phyloP scores from a whole-genome alignment of 306 rosid species.

The Castanea sativa region DNA sequence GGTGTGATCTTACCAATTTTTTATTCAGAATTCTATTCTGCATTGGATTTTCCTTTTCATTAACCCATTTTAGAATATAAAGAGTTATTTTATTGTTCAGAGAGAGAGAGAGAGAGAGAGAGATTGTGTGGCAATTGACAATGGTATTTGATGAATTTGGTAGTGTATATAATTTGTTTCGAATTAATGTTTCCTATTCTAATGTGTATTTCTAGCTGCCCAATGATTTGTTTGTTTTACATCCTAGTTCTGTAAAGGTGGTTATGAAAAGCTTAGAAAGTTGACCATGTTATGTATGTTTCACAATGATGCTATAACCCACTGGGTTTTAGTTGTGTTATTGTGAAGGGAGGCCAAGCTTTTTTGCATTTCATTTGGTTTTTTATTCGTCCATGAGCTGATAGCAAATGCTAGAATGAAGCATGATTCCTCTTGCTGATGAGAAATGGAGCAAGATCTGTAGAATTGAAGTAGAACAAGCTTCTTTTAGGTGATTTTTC shows the following conservation, averaged over 20 bases:
- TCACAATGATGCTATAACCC: not conserved
- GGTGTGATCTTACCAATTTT: not conserved
- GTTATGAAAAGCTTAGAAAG: not conserved
- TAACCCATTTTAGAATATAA: too few relatives aligned
- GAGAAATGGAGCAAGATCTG: too few relatives aligned
- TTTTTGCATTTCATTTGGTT: not conserved
- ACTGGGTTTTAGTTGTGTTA: not conserved
- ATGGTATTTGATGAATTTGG: not conserved
- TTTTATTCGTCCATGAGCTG: not conserved
- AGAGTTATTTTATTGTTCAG: too few relatives aligned
- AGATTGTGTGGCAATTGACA: not conserved
- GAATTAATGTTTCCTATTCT: not conserved
- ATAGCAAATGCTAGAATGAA: too few relatives aligned
- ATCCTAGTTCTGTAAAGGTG: not conserved
- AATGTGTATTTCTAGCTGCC: not conserved
- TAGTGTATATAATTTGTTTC: not conserved
- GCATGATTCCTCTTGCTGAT: too few relatives aligned
- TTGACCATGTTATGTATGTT: not conserved
- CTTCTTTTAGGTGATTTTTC: too few relatives aligned
- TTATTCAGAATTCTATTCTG: too few relatives aligned
- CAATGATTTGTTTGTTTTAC: not conserved
- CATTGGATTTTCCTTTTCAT: too few relatives aligned
- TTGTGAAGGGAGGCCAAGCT: not conserved
- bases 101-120: not conserved
- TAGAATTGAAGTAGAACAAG: too few relatives aligned